Base-by-base conservation (phyloP, 208 protist genomes). In the Strigomonas culicis region DNA sequence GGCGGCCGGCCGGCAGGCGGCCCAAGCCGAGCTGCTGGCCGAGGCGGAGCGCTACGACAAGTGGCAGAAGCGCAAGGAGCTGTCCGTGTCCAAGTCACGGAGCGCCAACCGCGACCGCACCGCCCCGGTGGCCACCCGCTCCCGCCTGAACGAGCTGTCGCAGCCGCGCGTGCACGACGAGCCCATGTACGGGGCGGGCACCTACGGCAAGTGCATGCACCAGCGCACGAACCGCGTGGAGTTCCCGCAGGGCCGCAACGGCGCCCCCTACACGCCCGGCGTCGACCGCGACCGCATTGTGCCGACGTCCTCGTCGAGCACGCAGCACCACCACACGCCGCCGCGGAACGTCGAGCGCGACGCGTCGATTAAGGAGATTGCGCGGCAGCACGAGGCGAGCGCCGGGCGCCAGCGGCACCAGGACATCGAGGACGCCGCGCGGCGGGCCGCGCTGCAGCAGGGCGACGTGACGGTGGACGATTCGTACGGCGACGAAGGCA, bases 271-370 rank as follows among this genome's bases (percentile, higher is more conserved):
- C 74, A 77, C 44, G 17, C 80, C 88, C 1, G 84, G 88, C 25
- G 75, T 92, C n/a, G 88, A 94, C 66, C 88, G 88, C 34, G 77
- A 94, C 61, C 88, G 88, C 51, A 70, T 88, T 32, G 79, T 94
- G n/a, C 88, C 88, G 7, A 60, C 80, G 0, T 76, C n/a, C 51
- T 36, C 51, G 19, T 31, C 51, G 19, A 28, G 30, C 13, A 24
- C 19, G 11, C 11, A 57, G 4, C 25, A 13, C 4, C 10, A 31
- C 51, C 46, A 17, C 19, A 57, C 10, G 19, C 19, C 19, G 2
- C 6, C 21, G 25, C 7, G 4, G 25, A 21, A 58, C 10, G 10
- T 13, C 7, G 34, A 39, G 34, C 34, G 34, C 34, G 34, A 39
- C 7, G 34, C 34, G 34, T 13, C 34, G 34, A 10, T 50, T 51